Conservation (phyloP, 257 asterid genomes). For the Nicotiana tomentosiformis region DNA sequence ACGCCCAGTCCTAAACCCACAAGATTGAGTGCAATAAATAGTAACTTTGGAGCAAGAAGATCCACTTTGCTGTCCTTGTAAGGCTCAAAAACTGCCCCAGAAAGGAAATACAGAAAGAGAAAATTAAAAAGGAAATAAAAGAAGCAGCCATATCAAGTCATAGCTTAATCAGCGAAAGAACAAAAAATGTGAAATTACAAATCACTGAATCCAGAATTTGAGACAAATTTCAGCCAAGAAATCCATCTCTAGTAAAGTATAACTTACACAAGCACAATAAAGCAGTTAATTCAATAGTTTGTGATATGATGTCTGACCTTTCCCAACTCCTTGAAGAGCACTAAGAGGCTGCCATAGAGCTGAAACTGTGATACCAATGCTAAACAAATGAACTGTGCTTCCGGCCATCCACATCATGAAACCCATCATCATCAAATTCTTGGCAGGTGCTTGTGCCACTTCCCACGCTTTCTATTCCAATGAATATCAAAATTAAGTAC, state of each 20-base stretch:
- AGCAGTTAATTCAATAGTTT: neutral
- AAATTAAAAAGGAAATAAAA: neutral
- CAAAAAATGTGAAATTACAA: neutral
- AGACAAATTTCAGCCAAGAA: conserved; percentile 3
- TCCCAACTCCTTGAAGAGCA: conserved; percentile 92
- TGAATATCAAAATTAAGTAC: conserved; percentile 1
- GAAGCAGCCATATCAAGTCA: neutral
- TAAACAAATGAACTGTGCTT: conserved; percentile 91
- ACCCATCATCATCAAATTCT: conserved; percentile 94
- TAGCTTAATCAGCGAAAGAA: neutral
- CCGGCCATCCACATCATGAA: conserved; percentile 99
- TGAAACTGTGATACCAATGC: conserved; percentile 94
- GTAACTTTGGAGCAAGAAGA: conserved; percentile 66
- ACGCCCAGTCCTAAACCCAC: conserved; percentile 83
- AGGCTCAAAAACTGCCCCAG: conserved; percentile 80
- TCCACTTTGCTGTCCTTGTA: conserved; percentile 89
- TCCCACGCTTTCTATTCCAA: conserved; percentile 95
- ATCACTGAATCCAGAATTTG: neutral
- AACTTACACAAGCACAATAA: neutral
- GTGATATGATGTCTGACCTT: conserved; percentile 43
- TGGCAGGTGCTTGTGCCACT: conserved; percentile 91
- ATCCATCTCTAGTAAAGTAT: neutral
- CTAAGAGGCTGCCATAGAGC: conserved; percentile 94
- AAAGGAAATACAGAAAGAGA: neutral
- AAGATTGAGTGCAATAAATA: conserved; percentile 77